Evolutionary conservation across 2,329 filamentous ascomycete species (phyloP), one percentile per base, ranked within the genome.

Genomic region (Penicillium sclerotigenum): DNA sequence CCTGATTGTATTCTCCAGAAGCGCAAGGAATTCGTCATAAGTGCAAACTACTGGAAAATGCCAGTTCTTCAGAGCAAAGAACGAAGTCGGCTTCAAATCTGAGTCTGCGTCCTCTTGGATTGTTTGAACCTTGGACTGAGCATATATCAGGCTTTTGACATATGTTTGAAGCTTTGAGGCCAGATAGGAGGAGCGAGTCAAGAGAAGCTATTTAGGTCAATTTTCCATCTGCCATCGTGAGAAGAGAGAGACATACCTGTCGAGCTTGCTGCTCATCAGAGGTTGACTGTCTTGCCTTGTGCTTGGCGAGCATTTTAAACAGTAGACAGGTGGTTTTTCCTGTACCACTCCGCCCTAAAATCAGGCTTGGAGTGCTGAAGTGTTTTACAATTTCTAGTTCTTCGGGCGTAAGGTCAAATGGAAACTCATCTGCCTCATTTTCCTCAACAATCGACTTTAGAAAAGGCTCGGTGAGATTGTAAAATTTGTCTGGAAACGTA

Each of bases 261-360:
- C 59, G 52, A 18, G 60, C 41, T 11, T 52, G 41, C 11, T 57
- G 41, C 20, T 52, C 58, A n/a, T 56, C 54, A 1, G 52, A 31
- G 5, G 40, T 29, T 4, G 34, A 51, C 11, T 59, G 46, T 18
- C 60, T 57, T 11, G 61, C 58, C 24, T 63, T 45, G 29, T 68
- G 67, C 36, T 63, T 69, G 13, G 59, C 59, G 5, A 69, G 46
- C 16, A 71, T 53, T 43, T 72, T 71, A 45, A 66, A 71, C 8
- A 70, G 43, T 0, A 72, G 48, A 40, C 70, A 71, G 1, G 66
- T 70, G 1, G 70, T 72, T 47, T 72, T 72, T 2, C 69, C 69
- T 1, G 70, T 71, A 2, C 70, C 69, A 34, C 70, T 71, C 43
- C 69, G 57, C 18, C 69, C 70, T 22, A 71, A 31, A 11, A 72